phyloP scores from a whole-genome alignment of 305 asterid genomes.

The Fraxinus greggii region DNA sequence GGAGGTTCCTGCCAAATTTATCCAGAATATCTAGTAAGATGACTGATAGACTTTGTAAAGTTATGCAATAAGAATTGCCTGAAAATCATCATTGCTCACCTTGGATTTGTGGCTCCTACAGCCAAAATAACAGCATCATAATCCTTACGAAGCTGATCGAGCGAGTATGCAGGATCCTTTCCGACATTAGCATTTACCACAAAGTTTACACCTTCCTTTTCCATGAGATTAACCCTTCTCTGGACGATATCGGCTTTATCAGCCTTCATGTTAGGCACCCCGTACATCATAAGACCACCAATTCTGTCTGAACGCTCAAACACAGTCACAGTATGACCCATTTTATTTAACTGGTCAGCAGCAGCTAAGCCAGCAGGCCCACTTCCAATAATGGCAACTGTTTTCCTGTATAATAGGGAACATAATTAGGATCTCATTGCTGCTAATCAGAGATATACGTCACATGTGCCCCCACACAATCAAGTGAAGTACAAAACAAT shows the following conservation, averaged over 20 bases:
- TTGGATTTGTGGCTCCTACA: conserved; percentile 93
- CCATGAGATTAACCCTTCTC: conserved; percentile 93
- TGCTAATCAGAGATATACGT: background rate
- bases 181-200: conserved; percentile 86
- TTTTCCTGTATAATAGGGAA: conserved; percentile 52
- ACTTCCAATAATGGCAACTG: conserved; percentile 85
- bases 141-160: conserved; percentile 68
- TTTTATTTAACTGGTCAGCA: conserved; percentile 87
- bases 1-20: conserved; percentile 74
- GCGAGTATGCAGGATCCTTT: conserved; percentile 60
- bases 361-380: conserved; percentile 99
- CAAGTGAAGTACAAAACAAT: background rate
- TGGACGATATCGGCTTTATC: conserved; percentile 86
- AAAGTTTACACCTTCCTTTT: conserved; percentile 83
- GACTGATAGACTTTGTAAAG: background rate
- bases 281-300: conserved; percentile 99
- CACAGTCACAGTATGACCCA: conserved; percentile 87
- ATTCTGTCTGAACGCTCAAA: conserved; percentile 95
- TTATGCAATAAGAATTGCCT: conserved; percentile 7
- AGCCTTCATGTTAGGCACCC: conserved; percentile 98
- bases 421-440: conserved; percentile 15
- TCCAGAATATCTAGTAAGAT: background rate
- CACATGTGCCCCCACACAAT: background rate
- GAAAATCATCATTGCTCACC: conserved; percentile 42
- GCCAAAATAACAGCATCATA: conserved; percentile 89